Percentiles rank a stretch among this genome's conserved stretches.
Conservation (phyloP, 2,329 filamentous ascomycete species). For the Trichoderma atrobrunneum region DNA sequence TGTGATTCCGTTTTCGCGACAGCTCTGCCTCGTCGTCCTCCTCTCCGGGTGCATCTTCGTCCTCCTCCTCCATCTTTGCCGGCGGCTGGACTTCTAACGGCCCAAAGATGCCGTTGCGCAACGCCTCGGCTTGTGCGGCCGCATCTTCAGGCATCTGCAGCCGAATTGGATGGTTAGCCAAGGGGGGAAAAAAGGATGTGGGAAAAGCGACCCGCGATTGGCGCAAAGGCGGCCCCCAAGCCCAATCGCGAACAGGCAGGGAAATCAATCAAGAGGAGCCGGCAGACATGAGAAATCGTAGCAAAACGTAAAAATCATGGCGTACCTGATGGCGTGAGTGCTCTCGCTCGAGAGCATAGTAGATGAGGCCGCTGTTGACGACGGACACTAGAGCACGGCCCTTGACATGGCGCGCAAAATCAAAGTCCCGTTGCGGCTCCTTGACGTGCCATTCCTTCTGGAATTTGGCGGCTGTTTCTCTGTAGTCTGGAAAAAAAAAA, state of each 20-base stretch:
- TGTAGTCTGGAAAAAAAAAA: conserved; percentile 52
- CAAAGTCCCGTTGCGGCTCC: conserved; percentile 60
- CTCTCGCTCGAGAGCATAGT: conserved; percentile 58
- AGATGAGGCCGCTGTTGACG: conserved; percentile 62
- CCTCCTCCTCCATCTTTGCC: conserved; percentile 38
- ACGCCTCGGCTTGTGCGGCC: conserved; percentile 45
- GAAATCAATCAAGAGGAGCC: conserved; percentile 11
- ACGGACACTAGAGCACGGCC: conserved; percentile 62
- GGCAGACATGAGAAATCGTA: neutral
- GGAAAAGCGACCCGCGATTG: conserved; percentile 14
- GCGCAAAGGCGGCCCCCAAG: neutral
- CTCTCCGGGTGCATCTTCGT: conserved; percentile 35
- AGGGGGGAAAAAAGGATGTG: neutral
- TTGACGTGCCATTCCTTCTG: conserved; percentile 66
- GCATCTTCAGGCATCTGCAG: conserved; percentile 50
- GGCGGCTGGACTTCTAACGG: conserved; percentile 49
- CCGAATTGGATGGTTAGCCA: conserved; percentile 19
- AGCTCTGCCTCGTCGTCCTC: conserved; percentile 37
- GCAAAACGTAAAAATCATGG: neutral
- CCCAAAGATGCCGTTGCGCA: conserved; percentile 56
- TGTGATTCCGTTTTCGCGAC: conserved; percentile 51
- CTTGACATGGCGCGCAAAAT: conserved; percentile 64
- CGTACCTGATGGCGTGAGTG: conserved; percentile 51
- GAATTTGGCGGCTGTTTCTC: conserved; percentile 64
- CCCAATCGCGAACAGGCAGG: conserved; percentile 1